Percentiles rank a stretch among this genome's conserved stretches.
Conservation (phyloP, 305 asterid genomes). For the Fraxinus latifolia region DNA sequence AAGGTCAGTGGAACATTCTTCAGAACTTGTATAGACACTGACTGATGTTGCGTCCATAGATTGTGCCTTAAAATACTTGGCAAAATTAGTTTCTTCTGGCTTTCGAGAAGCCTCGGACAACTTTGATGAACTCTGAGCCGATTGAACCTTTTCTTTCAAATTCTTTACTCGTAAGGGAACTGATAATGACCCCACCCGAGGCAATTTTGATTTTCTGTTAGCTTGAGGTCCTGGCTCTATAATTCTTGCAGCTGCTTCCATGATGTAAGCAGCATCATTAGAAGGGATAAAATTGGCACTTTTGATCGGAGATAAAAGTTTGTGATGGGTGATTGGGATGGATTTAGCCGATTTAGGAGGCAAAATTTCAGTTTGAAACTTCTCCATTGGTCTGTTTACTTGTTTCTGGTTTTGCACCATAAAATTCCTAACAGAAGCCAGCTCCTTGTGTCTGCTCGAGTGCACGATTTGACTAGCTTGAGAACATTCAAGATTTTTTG, state of each 20-base stretch:
- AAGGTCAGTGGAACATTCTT: conserved; percentile 37
- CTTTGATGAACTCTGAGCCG: conserved; percentile 44
- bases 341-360: conserved; percentile 84
- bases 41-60: conserved; percentile 35
- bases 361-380: conserved; percentile 66
- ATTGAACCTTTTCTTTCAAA: conserved; percentile 60
- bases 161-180: conserved; percentile 55
- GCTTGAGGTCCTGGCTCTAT: conserved; percentile 49
- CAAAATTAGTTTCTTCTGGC: conserved; percentile 42
- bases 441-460: conserved; percentile 35
- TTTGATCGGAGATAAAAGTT: conserved; percentile 70
- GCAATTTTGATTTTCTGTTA: conserved; percentile 32
- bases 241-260: conserved; percentile 80
- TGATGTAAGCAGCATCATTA: conserved; percentile 71
- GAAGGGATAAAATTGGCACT: conserved; percentile 46
- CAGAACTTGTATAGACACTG: conserved; percentile 37
- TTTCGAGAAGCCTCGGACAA: conserved; percentile 44
- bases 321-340: conserved; percentile 62
- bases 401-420: conserved; percentile 39
- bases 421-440: conserved; percentile 24
- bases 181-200: conserved; percentile 43
- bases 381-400: conserved; percentile 48
- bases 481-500: conserved; percentile 38
- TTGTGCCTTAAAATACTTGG: conserved; percentile 39
- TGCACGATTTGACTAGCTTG: conserved; percentile 43